Evolutionary conservation across 345 rosid genomes (phyloP).

Genomic region (Conringia planisiliqua): DNA sequence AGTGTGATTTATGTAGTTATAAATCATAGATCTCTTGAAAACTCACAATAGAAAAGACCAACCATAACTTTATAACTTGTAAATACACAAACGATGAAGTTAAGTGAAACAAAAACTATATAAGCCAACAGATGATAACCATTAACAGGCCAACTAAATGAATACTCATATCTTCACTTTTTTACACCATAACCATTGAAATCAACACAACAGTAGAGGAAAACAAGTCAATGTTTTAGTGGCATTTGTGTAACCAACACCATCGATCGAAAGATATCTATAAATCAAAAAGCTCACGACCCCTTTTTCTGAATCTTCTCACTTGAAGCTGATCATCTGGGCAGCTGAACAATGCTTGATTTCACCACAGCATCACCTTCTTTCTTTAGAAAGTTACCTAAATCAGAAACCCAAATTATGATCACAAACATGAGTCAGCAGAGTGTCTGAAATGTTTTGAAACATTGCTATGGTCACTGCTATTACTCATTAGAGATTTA

Average conservation of each 20-base stretch:
- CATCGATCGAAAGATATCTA: not conserved
- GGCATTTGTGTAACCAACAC: not conserved
- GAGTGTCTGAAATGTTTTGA: not conserved
- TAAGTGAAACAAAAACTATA: no score
- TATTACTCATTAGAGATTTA: no score
- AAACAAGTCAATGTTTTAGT: not conserved
- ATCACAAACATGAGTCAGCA: not conserved
- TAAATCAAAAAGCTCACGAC: not conserved
- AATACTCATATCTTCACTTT: no score
- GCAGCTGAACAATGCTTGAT: conserved; percentile 17
- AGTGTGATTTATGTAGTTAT: no score
- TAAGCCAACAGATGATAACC: no score
- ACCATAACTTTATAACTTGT: no score
- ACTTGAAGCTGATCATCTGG: conserved; percentile 18
- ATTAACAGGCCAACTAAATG: no score
- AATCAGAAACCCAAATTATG: not conserved
- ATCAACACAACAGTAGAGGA: not conserved
- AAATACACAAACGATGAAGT: no score
- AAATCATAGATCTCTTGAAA: no score
- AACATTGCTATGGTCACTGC: not conserved
- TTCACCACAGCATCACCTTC: conserved; percentile 8
- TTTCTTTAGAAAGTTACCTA: conserved; percentile 27
- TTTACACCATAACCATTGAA: no score
- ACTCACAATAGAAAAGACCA: no score
- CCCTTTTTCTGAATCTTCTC: not conserved